Base-by-base conservation (phyloP, 345 rosid genomes). In the Hibiscus tridactylites region DNA sequence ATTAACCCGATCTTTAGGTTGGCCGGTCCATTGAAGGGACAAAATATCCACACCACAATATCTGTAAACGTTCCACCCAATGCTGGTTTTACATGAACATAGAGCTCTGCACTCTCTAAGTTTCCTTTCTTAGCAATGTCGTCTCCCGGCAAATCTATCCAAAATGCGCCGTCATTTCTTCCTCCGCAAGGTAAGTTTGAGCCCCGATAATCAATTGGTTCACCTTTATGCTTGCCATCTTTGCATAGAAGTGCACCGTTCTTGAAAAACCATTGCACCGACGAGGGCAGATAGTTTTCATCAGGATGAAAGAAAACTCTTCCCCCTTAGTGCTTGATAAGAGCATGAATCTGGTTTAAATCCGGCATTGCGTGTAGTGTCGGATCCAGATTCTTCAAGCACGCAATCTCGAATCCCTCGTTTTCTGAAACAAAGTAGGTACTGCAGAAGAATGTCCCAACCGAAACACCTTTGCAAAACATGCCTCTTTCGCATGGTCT, bases 231-330 rank as follows among this genome's bases (percentile, higher is more conserved):
- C 62, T 84, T 70, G 65, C 89, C 91, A 35, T 85, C 74, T 46
- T 76, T 68, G 61, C 80, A 88, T 15, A 93, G 39, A 70, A 89
- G 82, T 24, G 97, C 96, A 26, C 97, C 97, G 12, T 89, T 89
- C 73, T 89, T 91, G 79, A 91, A 93, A 77, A 91, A 89, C 98
- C 97, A 91, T 59, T 74, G 85, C 42, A 93, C 90, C 0, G 97
- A 89, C 0, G 98, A 93, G 16, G 98, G 98, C 88, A 93, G 58
- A 81, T 81, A 93, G 61, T 69, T 79, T 74, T 93, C 98, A 15
- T 93, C 92, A 0, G 98, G 97, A 76, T 93, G 98, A 82, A 93
- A 93, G 87, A 77, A 93, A 35, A 93, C 90, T 0, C 88, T 87
- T 35, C 94, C 94, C 31, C 98, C 98, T 15, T 87, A 93, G 59